phyloP scores from a whole-genome alignment of 768 basidiomycete species.

The Gymnopilus junonius region DNA sequence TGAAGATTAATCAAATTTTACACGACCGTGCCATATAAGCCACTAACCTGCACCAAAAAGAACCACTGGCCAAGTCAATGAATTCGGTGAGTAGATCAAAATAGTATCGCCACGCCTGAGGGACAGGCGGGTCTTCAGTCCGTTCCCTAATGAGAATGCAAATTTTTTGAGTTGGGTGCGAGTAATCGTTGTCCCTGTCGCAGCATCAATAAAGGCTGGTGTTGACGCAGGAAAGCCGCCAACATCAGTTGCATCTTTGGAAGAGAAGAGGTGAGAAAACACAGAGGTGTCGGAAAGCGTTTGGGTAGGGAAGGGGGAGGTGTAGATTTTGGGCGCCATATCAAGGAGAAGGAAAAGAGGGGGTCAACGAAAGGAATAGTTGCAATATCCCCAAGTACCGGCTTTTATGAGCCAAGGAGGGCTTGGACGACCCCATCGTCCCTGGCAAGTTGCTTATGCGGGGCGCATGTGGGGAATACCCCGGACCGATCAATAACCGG shows the following conservation, averaged over 20 bases:
- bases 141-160: conserved; percentile 60
- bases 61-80: conserved; percentile 52
- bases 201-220: conserved; percentile 71
- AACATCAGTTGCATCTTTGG: conserved; percentile 33
- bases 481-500: conserved; percentile 12
- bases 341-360: conserved; percentile 16
- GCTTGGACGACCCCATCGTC: not conserved
- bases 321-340: conserved; percentile 51
- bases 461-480: not conserved
- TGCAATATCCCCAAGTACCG: not conserved
- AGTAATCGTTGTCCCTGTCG: conserved; percentile 57
- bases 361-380: not conserved
- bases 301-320: conserved; percentile 43
- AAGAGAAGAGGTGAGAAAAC: conserved; percentile 52
- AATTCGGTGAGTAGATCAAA: conserved; percentile 74
- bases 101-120: conserved; percentile 57
- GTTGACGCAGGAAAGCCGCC: conserved; percentile 46
- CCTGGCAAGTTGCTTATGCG: not conserved
- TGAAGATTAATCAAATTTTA: not conserved
- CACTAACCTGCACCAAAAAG: conserved; percentile 48
- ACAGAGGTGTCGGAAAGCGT: conserved; percentile 46
- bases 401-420: conserved; percentile 9
- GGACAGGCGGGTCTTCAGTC: conserved; percentile 50
- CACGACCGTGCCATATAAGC: not conserved
- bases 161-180: conserved; percentile 56